Evolutionary conservation across 768 basidiomycete genomes (phyloP).

Genomic region (Panellus pusillus): DNA sequence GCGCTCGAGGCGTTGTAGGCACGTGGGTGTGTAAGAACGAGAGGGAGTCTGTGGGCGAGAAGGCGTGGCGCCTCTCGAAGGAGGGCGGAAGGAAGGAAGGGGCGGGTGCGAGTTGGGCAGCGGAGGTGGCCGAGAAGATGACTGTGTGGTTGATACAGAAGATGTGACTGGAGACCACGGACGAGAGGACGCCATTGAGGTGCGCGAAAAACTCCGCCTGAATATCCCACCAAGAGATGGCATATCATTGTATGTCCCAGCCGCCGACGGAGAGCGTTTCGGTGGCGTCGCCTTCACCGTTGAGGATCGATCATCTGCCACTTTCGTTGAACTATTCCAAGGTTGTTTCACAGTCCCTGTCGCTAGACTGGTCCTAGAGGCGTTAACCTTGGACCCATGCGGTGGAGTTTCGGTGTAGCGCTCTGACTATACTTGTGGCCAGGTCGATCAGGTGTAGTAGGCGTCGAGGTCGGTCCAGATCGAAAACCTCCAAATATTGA

Average conservation of each 20-base stretch:
- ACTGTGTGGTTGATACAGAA: slow-evolving; percentile 68
- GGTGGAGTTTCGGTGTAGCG: slow-evolving; percentile 68
- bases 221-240: slow-evolving; percentile 47
- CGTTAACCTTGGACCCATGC: slow-evolving; percentile 38
- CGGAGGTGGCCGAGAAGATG: slow-evolving; percentile 43
- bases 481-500: slow-evolving; percentile 58
- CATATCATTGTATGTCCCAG: slow-evolving; percentile 38
- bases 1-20: slow-evolving; percentile 56
- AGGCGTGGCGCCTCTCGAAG: slow-evolving; percentile 32
- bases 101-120: slow-evolving; percentile 44
- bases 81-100: slow-evolving; percentile 22
- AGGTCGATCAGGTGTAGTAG: slow-evolving; percentile 57
- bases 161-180: slow-evolving; percentile 80
- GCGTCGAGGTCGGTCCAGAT: slow-evolving; percentile 41
- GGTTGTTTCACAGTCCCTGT: slow-evolving; percentile 40
- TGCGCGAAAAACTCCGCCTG: slow-evolving; percentile 67
- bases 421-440: slow-evolving; percentile 72
- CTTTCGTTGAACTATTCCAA: slow-evolving; percentile 84
- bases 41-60: slow-evolving; percentile 67
- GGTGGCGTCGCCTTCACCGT: slow-evolving; percentile 52
- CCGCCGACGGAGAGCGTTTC: slow-evolving; percentile 50
- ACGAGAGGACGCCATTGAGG: slow-evolving; percentile 74
- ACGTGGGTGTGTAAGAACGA: slow-evolving; percentile 36
- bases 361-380: slow-evolving; percentile 41
- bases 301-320: slow-evolving; percentile 51